These are phyloP conservation scores for Elaeis guineensis DNA, from an alignment of 176 grass and related monocot genomes.

Conservation along the genomic window DNA sequence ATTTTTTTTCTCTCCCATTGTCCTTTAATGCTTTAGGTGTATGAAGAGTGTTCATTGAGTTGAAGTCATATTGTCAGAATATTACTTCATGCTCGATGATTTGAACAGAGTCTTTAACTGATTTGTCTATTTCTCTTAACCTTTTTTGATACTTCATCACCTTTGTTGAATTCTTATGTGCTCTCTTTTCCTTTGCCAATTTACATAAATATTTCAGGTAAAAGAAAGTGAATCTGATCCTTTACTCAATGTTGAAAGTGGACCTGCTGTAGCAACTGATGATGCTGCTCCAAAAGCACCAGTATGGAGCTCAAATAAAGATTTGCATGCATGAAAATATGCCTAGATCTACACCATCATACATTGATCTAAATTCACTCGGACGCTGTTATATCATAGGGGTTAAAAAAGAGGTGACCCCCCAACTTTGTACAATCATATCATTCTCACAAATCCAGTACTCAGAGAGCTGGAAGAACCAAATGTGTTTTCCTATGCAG, in stretches of 20 bases:
- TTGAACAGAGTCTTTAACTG: no score
- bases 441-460: no score
- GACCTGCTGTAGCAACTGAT: conserved; percentile 28
- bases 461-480: neutral
- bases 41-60: no score
- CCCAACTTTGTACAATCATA: conserved; percentile 20
- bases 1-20: no score
- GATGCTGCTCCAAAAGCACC: conserved; percentile 57
- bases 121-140: no score
- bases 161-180: neutral
- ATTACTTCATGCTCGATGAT: no score
- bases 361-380: neutral
- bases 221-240: conserved; percentile 70
- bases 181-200: neutral
- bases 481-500: neutral
- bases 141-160: neutral
- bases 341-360: neutral
- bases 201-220: conserved; percentile 23
- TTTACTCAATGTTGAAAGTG: conserved; percentile 58
- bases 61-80: no score
- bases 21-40: no score
- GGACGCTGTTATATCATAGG: conserved; percentile 18
- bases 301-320: conserved; percentile 65
- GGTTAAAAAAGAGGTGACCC: conserved; percentile 41
- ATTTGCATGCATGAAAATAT: conserved; percentile 37